Evolutionary conservation across 164 flowering plant genomes (phyloP), one percentile per base, ranked within the genome.

Genomic region (Stephania japonica): DNA sequence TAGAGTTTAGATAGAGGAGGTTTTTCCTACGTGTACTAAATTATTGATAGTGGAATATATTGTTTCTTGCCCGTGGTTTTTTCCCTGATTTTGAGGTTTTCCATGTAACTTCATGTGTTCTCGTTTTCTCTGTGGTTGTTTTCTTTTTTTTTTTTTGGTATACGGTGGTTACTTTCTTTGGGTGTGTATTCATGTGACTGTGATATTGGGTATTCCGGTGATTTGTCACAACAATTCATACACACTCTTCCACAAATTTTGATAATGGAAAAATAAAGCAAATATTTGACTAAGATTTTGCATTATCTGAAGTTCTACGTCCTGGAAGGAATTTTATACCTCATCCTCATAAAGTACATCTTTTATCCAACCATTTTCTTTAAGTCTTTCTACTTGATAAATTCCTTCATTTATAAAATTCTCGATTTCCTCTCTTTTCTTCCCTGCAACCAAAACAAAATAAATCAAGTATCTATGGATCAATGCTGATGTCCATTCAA

Each of bases 381-480:
- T 92, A 70, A 94, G 83, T 81, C 80, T 87, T 74, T 91, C 92
- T 65, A 92, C 85, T 80, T 87, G 80, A 80, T 85, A 90, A 27
- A 91, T 87, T 73, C 99, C 99, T 77, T 91, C 93, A 81, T 92
- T 86, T 41, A 94, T 80, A 79, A 94, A 90, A 24, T 79, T 84
- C 74, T 90, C 94, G 74, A 90, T 73, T 66, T 90, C 97, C 78
- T 91, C 91, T 82, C 81, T 84, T 70, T 72, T 84, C 85, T 89
- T 94, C 68, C 97, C 99, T 91, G 87, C 14, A 70, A 70, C 0
- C 7, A 78, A 42, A 12, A 70, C 38, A 32, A 32, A 32, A 32
- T 32, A 53, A 59, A 27, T 71, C 61, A 75, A 32, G 61, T 59
- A 50, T 63, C 66, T n/a, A 44, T 12, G 49, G 62, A 6, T 19